Conservation (phyloP, 352 stramenopile genomes). For the Pythium brachiatum region DNA sequence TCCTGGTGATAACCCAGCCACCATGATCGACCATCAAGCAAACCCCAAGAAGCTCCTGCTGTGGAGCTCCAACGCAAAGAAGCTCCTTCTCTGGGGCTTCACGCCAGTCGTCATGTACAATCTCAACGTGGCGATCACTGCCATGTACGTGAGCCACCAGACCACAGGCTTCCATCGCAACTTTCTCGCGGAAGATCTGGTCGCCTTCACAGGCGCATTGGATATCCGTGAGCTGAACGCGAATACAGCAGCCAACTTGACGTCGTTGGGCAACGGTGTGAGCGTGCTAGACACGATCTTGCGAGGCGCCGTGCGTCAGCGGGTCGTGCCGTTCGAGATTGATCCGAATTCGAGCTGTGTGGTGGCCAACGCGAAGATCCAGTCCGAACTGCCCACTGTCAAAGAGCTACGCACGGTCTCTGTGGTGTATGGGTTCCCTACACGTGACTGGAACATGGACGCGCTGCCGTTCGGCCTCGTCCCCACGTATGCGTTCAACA, state of each 20-base stretch:
- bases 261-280: background rate
- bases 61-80: too few relatives aligned
- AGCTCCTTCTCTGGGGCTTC: background rate
- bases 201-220: background rate
- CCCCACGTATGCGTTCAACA: conserved; percentile 1
- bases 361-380: background rate
- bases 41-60: too few relatives aligned
- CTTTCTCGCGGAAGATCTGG: background rate
- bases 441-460: conserved; percentile 42
- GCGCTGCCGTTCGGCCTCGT: conserved; percentile 10
- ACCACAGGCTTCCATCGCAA: background rate
- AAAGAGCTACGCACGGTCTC: conserved; percentile 15
- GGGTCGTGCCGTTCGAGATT: conserved; percentile 3
- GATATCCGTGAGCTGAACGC: background rate
- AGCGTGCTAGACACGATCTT: conserved; percentile 8
- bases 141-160: background rate
- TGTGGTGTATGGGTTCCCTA: conserved; percentile 40
- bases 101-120: background rate
- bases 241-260: background rate
- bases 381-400: conserved; percentile 14
- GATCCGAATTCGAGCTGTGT: conserved; percentile 4
- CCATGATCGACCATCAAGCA: too few relatives aligned
- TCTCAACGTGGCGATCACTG: background rate
- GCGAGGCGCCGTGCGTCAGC: background rate
- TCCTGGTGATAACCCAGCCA: background rate